Evolutionary conservation across 441 rosid genomes (phyloP).

Genomic region (Euphorbia corollata): DNA sequence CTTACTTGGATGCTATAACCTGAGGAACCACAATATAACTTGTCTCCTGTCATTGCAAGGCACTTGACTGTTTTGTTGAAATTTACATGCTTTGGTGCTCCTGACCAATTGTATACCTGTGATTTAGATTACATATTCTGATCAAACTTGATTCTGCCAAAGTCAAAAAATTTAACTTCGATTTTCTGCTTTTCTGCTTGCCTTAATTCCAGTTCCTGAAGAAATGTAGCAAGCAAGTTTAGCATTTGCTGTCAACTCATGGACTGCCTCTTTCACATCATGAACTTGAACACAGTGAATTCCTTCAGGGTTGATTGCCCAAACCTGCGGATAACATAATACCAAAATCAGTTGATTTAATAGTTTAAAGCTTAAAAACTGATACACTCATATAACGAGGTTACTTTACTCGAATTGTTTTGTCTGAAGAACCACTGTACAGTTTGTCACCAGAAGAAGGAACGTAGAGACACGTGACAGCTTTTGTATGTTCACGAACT

Average conservation of each 20-base stretch:
- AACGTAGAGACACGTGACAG: slow-evolving; percentile 48
- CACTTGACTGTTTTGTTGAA: slow-evolving; percentile 41
- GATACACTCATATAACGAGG: not conserved
- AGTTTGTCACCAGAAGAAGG: slow-evolving; percentile 45
- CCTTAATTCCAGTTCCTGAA: slow-evolving; percentile 58
- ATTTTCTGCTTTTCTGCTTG: slow-evolving; percentile 18
- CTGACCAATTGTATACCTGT: slow-evolving; percentile 60
- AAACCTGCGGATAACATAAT: slow-evolving; percentile 31
- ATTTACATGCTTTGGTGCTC: slow-evolving; percentile 45
- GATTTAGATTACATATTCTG: not conserved
- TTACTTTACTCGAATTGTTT: slow-evolving; percentile 48
- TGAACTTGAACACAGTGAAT: slow-evolving; percentile 60
- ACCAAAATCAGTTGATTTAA: not conserved
- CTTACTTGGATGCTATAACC: slow-evolving; percentile 52
- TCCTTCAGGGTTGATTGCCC: slow-evolving; percentile 48
- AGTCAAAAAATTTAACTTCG: not conserved
- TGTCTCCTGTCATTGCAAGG: slow-evolving; percentile 45
- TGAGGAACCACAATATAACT: slow-evolving; percentile 50
- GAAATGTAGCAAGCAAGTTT: slow-evolving; percentile 45
- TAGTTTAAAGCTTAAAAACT: not conserved
- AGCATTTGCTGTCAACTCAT: slow-evolving; percentile 42
- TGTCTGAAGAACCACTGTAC: slow-evolving; percentile 62
- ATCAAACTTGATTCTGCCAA: not conserved
- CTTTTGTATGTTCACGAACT: slow-evolving; percentile 48
- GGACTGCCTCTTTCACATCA: slow-evolving; percentile 49